A percentile compares a stretch with the other conserved stretches of the same genome.
Evolutionary conservation across 2,329 filamentous ascomycete species (phyloP).

Genomic region (Paraphaeosphaeria sporulosa): DNA sequence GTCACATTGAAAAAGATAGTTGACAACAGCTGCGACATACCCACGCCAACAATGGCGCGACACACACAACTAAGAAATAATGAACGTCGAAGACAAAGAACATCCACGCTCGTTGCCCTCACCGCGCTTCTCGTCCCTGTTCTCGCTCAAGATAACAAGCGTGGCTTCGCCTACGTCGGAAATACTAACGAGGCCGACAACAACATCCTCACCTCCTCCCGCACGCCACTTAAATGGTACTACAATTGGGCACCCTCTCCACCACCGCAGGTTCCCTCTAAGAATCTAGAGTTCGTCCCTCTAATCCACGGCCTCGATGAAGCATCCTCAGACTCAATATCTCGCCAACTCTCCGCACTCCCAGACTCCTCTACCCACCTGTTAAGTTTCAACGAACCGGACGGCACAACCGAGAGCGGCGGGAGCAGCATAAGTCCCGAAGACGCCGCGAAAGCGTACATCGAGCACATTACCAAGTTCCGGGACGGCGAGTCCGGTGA

Average conservation of each 20-base stretch:
- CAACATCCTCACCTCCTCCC: constrained; percentile 67
- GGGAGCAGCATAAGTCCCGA: constrained; percentile 70
- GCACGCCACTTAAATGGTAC: constrained; percentile 78
- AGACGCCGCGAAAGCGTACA: constrained; percentile 73
- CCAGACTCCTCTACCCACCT: constrained; percentile 70
- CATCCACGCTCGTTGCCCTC: background rate
- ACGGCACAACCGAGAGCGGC: constrained; percentile 64
- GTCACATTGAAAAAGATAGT: constrained; percentile 6
- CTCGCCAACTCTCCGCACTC: constrained; percentile 66
- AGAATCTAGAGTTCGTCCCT: constrained; percentile 75
- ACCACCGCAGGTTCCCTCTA: constrained; percentile 61
- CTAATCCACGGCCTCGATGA: constrained; percentile 75
- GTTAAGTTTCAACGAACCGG: constrained; percentile 82
- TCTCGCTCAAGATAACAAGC: constrained; percentile 57
- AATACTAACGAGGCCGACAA: constrained; percentile 65
- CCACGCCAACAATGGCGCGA: background rate
- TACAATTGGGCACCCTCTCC: constrained; percentile 74
- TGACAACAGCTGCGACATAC: background rate
- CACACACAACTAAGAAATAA: background rate
- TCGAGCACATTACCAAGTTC: constrained; percentile 74
- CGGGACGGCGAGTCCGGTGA: constrained; percentile 64
- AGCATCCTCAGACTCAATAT: constrained; percentile 54
- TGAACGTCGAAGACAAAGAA: background rate
- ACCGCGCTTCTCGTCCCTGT: background rate
- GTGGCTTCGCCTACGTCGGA: constrained; percentile 75